Evolutionary conservation across 2,329 filamentous ascomycete genomes (phyloP).

Genomic region (Fusarium buxicola): DNA sequence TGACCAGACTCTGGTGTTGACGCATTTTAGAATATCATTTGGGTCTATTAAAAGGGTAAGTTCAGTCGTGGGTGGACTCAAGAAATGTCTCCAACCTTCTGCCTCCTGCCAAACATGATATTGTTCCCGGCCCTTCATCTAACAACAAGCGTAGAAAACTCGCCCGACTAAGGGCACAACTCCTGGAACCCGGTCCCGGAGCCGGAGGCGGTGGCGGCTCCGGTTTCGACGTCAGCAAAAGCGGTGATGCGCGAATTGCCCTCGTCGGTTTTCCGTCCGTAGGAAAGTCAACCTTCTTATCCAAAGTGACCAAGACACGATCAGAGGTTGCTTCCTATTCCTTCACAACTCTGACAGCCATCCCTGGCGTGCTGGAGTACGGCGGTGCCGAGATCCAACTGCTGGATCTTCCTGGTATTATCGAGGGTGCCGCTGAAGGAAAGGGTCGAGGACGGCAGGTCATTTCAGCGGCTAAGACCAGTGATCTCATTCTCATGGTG

Average conservation of each 20-base stretch:
- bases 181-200: slow-evolving; percentile 88
- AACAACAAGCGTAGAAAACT: slow-evolving; percentile 76
- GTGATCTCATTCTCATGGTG: slow-evolving; percentile 96
- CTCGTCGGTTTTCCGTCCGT: slow-evolving; percentile 99
- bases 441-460: slow-evolving; percentile 97
- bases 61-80: neutral
- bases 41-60: slow-evolving; percentile 94
- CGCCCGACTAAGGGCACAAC: slow-evolving; percentile 90
- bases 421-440: slow-evolving; percentile 94
- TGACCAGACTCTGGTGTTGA: slow-evolving; percentile 27
- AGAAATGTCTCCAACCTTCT: neutral
- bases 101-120: no score
- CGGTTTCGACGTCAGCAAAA: slow-evolving; percentile 96
- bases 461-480: slow-evolving; percentile 97
- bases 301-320: slow-evolving; percentile 97
- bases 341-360: slow-evolving; percentile 97
- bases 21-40: slow-evolving; percentile 87
- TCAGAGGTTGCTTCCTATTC: slow-evolving; percentile 96
- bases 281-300: slow-evolving; percentile 98
- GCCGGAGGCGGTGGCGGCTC: slow-evolving; percentile 81
- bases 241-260: slow-evolving; percentile 94
- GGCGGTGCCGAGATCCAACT: slow-evolving; percentile 98
- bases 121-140: neutral
- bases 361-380: slow-evolving; percentile 97
- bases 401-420: slow-evolving; percentile 96